Conservation (phyloP, 192 early-diverging fungal genomes). For the Funneliformis mosseae region DNA sequence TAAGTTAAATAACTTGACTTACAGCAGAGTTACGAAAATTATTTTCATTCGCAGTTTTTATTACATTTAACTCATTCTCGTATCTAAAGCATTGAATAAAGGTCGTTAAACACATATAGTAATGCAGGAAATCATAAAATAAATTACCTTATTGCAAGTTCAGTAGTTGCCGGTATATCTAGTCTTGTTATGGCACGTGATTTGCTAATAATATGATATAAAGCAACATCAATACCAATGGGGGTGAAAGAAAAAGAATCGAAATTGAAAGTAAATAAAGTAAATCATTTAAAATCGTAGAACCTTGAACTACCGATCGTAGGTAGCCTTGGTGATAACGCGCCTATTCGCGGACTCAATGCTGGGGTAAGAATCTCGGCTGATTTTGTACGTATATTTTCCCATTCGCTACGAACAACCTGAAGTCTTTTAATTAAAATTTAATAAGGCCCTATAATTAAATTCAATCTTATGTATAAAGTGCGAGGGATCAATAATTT, state of each 20-base stretch:
- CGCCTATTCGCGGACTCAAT: not conserved
- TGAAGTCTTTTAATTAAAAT: not conserved
- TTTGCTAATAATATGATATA: not conserved
- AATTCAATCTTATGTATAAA: not conserved
- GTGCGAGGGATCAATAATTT: not conserved
- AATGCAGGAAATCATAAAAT: not conserved
- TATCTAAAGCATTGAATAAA: conserved; percentile 14
- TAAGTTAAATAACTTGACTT: not conserved
- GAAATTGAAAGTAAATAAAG: not conserved
- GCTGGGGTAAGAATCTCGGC: conserved; percentile 16
- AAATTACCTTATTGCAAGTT: conserved; percentile 17
- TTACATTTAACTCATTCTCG: conserved; percentile 18
- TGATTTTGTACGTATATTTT: conserved; percentile 9
- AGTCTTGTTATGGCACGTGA: not conserved
- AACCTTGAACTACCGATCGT: not conserved
- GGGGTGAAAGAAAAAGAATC: not conserved
- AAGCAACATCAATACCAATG: not conserved
- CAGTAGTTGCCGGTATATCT: conserved; percentile 18
- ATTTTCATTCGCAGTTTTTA: conserved; percentile 9
- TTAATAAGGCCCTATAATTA: not conserved
- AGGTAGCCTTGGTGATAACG: not conserved
- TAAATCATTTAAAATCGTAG: not conserved
- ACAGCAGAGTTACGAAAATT: conserved; percentile 30
- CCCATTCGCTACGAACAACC: not conserved
- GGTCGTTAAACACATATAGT: not conserved